Evolutionary conservation across 2,329 filamentous ascomycete genomes (phyloP).

Genomic region (Westerdykella aurantiaca): DNA sequence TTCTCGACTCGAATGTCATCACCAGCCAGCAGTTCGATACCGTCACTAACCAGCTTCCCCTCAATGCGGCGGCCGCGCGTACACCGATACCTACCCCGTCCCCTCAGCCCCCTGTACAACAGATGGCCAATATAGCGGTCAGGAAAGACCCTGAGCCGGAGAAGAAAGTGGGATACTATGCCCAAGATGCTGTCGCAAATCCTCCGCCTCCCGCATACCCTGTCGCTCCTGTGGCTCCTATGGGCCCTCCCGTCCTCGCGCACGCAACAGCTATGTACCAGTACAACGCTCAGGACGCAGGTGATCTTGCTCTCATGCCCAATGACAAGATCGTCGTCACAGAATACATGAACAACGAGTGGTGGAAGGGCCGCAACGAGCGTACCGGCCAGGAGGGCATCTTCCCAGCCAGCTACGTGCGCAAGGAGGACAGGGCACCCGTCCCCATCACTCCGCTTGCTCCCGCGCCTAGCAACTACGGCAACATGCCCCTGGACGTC

Average conservation of each 20-base stretch:
- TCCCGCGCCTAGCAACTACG: constrained; percentile 56
- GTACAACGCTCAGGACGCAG: constrained; percentile 72
- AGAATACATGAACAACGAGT: constrained; percentile 95
- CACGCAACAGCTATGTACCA: constrained; percentile 77
- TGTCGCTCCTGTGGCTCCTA: constrained; percentile 45
- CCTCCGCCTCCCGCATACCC: constrained; percentile 43
- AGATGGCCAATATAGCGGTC: constrained; percentile 30
- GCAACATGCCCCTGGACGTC: constrained; percentile 70
- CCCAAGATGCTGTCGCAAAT: constrained; percentile 32
- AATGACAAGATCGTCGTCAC: constrained; percentile 75
- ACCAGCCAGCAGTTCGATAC: constrained; percentile 67
- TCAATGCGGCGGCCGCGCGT: constrained; percentile 63
- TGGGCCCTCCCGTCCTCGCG: constrained; percentile 54
- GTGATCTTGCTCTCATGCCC: constrained; percentile 74
- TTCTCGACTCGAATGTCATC: constrained; percentile 77
- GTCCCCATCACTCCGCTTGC: constrained; percentile 36
- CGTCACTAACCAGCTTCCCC: constrained; percentile 69
- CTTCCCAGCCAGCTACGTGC: constrained; percentile 88
- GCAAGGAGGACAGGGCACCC: constrained; percentile 57
- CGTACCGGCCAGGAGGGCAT: constrained; percentile 83
- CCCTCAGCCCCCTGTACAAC: constrained; percentile 21
- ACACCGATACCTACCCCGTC: constrained; percentile 20
- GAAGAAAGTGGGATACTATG: constrained; percentile 39
- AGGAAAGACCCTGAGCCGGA: constrained; percentile 25
- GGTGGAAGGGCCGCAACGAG: constrained; percentile 88